A percentile compares a stretch with the other conserved stretches of the same genome.
Conservation (phyloP, 257 asterid species). For the Solanum rostratum region DNA sequence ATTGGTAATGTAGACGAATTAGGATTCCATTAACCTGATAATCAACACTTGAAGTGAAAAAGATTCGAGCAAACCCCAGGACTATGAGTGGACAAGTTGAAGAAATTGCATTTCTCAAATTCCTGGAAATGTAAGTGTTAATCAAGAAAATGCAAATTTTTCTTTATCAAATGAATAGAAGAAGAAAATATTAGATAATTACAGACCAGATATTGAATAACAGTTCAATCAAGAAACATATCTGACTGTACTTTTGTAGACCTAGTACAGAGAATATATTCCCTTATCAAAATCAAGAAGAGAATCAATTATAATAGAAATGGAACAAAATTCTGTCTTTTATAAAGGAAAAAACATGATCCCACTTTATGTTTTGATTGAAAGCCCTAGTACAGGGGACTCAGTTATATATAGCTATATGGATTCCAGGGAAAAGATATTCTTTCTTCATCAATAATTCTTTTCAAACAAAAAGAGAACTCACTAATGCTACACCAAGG, state of each 20-base stretch:
- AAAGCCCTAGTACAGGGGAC: background rate
- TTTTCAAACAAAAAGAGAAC: background rate
- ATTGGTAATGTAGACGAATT: background rate
- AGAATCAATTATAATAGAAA: background rate
- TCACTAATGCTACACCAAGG: background rate
- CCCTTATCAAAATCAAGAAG: background rate
- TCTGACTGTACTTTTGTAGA: background rate
- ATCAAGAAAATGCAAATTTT: background rate
- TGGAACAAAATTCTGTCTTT: background rate
- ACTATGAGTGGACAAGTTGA: slow-evolving; percentile 70
- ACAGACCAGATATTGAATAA: background rate
- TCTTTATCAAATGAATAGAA: background rate
- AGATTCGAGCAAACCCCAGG: slow-evolving; percentile 79
- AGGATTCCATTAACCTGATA: slow-evolving; percentile 49
- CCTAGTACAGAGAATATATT: background rate
- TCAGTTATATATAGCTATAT: background rate
- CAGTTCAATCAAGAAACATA: background rate
- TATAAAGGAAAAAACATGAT: background rate
- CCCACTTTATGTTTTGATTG: background rate
- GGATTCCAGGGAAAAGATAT: background rate
- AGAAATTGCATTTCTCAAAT: slow-evolving; percentile 32
- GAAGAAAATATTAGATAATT: background rate
- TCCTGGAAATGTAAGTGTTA: slow-evolving; percentile 27
- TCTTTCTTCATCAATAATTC: background rate
- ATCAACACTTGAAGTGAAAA: slow-evolving; percentile 66